A percentile compares a stretch with the other conserved stretches of the same genome.
Conservation (phyloP, 2,329 filamentous ascomycete species). For the Arthrinium puccinioides region DNA sequence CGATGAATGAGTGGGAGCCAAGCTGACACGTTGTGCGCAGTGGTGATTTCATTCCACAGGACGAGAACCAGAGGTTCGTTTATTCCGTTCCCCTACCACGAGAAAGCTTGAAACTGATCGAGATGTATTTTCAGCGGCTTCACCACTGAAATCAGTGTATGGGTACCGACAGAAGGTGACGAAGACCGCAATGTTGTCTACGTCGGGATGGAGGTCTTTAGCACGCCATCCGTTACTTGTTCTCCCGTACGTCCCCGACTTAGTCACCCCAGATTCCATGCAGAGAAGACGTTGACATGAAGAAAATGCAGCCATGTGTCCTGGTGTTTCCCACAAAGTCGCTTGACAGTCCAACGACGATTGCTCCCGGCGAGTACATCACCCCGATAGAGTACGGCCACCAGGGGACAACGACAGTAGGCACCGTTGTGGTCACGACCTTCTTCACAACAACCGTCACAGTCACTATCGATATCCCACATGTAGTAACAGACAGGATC, state of each 20-base stretch:
- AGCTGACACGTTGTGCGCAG: too few species aligned
- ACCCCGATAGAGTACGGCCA: slow-evolving; percentile 14
- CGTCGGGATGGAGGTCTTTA: slow-evolving; percentile 7
- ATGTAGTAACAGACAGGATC: slow-evolving; percentile 7
- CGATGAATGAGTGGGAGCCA: too few species aligned
- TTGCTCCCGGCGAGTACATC: slow-evolving; percentile 7
- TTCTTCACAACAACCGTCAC: slow-evolving; percentile 4
- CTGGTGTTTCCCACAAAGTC: slow-evolving; percentile 16
- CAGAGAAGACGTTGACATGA: too few species aligned
- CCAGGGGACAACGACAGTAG: slow-evolving; percentile 5
- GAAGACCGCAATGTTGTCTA: slow-evolving; percentile 14
- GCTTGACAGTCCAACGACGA: slow-evolving; percentile 8
- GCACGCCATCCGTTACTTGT: not conserved
- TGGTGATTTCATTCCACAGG: too few species aligned
- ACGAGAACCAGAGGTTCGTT: too few species aligned
- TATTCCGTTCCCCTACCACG: too few species aligned
- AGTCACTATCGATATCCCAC: slow-evolving; percentile 6
- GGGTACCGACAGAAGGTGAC: slow-evolving; percentile 13
- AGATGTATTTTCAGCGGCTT: too few species aligned
- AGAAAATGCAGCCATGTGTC: too few species aligned
- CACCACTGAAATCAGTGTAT: slow-evolving; percentile 17
- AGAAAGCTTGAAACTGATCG: too few species aligned
- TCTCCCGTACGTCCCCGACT: too few species aligned
- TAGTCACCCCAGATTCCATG: too few species aligned
- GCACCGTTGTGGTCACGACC: too few species aligned